These are phyloP conservation scores for Plasmodium vivax DNA, from an alignment of 169 alveolate species.

Conservation along the genomic window DNA sequence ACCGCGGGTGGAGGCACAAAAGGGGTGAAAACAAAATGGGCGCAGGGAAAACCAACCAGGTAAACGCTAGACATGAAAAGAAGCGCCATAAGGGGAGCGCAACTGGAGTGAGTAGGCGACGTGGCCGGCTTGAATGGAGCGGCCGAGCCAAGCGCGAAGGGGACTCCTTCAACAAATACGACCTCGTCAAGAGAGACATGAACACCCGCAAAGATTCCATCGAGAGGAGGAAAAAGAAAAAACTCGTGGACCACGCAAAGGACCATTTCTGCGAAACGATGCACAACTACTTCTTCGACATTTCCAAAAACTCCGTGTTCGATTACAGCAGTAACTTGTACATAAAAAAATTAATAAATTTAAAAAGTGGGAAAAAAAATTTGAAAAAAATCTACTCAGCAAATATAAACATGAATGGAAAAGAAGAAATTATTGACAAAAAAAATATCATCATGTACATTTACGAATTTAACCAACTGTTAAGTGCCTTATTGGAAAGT, in stretches of 20 bases:
- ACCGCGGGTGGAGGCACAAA: not conserved
- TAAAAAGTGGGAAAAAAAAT: conserved; percentile 46
- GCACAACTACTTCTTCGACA: conserved; percentile 60
- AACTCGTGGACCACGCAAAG: conserved; percentile 39
- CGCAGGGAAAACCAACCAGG: not conserved
- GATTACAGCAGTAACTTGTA: conserved; percentile 64
- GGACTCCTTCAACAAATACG: not conserved
- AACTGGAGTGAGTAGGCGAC: not conserved
- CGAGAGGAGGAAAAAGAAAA: conserved; percentile 1
- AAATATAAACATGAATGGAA: conserved; percentile 10
- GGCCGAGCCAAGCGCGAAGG: not conserved
- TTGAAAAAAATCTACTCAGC: conserved; percentile 32
- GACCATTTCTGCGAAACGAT: conserved; percentile 30
- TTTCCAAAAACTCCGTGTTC: conserved; percentile 42
- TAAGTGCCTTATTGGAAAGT: conserved; percentile 59
- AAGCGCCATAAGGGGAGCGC: not conserved
- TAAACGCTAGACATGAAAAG: not conserved
- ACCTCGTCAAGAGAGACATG: not conserved
- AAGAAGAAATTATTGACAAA: conserved; percentile 30
- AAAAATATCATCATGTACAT: conserved; percentile 54
- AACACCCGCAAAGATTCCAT: not conserved
- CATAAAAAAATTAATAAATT: conserved; percentile 52
- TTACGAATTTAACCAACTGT: conserved; percentile 56
- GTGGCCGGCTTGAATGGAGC: not conserved
- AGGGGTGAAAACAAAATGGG: not conserved